Evolutionary conservation across 768 basidiomycete genomes (phyloP), one percentile per base, ranked within the genome.

Genomic region (Trametes cinnabarina): DNA sequence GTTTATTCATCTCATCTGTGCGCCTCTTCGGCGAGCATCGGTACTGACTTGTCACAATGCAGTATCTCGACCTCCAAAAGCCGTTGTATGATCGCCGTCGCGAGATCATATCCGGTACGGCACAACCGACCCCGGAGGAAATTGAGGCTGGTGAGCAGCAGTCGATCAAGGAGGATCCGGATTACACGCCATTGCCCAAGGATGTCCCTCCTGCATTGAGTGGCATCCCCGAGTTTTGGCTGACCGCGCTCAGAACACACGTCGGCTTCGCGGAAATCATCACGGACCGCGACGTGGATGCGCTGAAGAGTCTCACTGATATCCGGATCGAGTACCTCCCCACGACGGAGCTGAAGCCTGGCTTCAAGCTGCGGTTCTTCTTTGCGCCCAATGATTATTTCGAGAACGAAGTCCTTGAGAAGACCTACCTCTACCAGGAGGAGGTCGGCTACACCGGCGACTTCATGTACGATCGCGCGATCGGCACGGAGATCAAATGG

Each of bases 361-460:
- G 96, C 23, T 99, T 94, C 87, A 92, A 88, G 76, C 80, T 99
- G 66, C 72, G 77, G 58, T 99, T 99, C 75, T 66, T 81, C 66
- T 99, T 98, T 72, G 73, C 74, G 49, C 73, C 81, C 43, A 95
- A 98, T 72, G 90, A 91, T 37, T 99, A 75, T 79, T 98, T 99
- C 68, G 85, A 87, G 67, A 91, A 98, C 72, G 76, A 80, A 22
- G 72, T 85, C 49, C 80, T 99, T 63, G 85, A 86, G 66, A 99
- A 99, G 83, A 95, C 93, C 4, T 99, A 99, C 70, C 79, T 90
- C 64, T 99, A 98, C 73, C 86, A 86, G 69, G 86, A 91, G 63
- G 90, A 96, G 71, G 87, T 95, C 41, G 92, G 90, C n/a, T 97
- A 98, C 74, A 83, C 86, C 43, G 96, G 96, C 67, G 96, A 98